phyloP scores from a whole-genome alignment of 176 grass and related monocot species.

The Cenchrus americanus region DNA sequence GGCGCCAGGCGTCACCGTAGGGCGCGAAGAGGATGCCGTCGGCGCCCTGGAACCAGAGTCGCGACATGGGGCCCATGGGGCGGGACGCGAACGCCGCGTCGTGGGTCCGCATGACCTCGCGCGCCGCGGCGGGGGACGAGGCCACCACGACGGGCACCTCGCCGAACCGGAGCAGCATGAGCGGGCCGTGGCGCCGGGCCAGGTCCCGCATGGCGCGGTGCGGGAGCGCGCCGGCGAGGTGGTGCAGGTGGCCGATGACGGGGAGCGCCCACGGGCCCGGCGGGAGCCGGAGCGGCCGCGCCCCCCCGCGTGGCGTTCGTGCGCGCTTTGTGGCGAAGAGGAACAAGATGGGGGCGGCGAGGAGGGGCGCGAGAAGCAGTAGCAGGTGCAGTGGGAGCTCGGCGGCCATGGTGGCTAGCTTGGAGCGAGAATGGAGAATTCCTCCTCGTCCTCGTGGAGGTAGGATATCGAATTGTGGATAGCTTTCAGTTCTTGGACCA shows the following conservation, averaged over 20 bases:
- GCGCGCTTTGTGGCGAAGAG: neutral
- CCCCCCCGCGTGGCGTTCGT: neutral
- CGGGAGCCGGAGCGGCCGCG: neutral
- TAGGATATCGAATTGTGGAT: too few relatives aligned
- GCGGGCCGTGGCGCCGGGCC: slow-evolving; percentile 43
- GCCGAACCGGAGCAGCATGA: slow-evolving; percentile 68
- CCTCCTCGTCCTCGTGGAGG: too few relatives aligned
- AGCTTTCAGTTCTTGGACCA: neutral
- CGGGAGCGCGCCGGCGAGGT: slow-evolving; percentile 46
- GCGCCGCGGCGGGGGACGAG: slow-evolving; percentile 52
- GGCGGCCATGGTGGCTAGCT: neutral
- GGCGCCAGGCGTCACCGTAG: slow-evolving; percentile 59
- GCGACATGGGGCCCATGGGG: slow-evolving; percentile 22
- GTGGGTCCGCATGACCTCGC: slow-evolving; percentile 67
- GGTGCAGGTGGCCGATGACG: slow-evolving; percentile 66
- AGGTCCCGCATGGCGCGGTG: slow-evolving; percentile 54
- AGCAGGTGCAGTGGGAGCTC: neutral
- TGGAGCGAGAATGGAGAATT: too few relatives aligned
- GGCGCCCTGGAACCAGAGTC: slow-evolving; percentile 31
- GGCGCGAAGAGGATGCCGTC: slow-evolving; percentile 61
- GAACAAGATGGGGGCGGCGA: neutral
- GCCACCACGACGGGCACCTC: slow-evolving; percentile 47
- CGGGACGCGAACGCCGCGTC: slow-evolving; percentile 60
- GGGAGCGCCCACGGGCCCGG: slow-evolving; percentile 50
- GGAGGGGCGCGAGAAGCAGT: neutral